phyloP scores from a whole-genome alignment of 345 rosid genomes.

The Kandelia obovata region DNA sequence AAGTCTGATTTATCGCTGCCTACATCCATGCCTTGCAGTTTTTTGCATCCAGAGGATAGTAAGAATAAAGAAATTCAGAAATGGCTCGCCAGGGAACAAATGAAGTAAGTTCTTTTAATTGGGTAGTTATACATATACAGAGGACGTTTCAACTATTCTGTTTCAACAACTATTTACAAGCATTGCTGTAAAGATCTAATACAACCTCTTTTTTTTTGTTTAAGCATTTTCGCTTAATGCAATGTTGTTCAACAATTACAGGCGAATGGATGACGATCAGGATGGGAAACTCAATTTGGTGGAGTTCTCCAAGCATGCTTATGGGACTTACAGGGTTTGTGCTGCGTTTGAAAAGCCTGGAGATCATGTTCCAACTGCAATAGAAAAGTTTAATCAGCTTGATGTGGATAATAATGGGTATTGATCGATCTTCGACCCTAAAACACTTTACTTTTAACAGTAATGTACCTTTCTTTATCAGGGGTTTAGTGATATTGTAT shows the following conservation, averaged over 20 bases:
- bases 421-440: background rate
- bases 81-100: slow-evolving; percentile 51
- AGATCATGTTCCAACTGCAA: slow-evolving; percentile 29
- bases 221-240: no score
- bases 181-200: no score
- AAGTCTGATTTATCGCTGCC: background rate
- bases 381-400: slow-evolving; percentile 48
- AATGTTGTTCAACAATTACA: slow-evolving; percentile 6
- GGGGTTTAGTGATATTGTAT: no score
- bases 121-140: no score
- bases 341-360: slow-evolving; percentile 39
- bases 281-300: slow-evolving; percentile 49
- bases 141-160: no score
- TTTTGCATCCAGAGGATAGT: slow-evolving; percentile 74
- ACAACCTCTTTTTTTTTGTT: no score
- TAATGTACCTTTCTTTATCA: no score
- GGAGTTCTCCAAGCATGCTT: slow-evolving; percentile 47
- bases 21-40: slow-evolving; percentile 30
- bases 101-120: slow-evolving; percentile 34
- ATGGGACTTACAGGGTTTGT: slow-evolving; percentile 43
- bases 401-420: slow-evolving; percentile 53
- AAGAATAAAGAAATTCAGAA: slow-evolving; percentile 44
- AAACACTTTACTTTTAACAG: background rate
- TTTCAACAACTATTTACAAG: no score
- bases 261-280: slow-evolving; percentile 52